Evolutionary conservation across 2,329 filamentous ascomycete species (phyloP), one percentile per base, ranked within the genome.

Genomic region (Beauveria australis): DNA sequence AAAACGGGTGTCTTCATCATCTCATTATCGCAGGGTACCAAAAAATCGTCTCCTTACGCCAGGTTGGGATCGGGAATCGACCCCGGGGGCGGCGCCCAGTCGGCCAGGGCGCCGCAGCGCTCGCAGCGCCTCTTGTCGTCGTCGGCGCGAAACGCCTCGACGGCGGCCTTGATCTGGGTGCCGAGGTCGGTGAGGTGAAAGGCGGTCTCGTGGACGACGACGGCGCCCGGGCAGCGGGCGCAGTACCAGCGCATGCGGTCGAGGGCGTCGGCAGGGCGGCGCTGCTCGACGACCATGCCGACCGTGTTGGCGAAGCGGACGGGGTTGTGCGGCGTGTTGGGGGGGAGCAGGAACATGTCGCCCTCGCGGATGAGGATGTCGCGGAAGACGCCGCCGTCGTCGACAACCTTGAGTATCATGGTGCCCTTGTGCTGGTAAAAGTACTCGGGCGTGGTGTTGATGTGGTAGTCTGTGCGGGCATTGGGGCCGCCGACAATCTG

Each of bases 301-400:
- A 97, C 91, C 0, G 93, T 97, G 75, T 96, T 80, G 69, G 89
- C 89, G 75, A 97, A 97, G 62, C 93, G 86, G 40, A 97, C 91
- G 0, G 94, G 93, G 74, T 96, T 97, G 76, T 97, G 93, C 28
- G 93, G 93, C n/a, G 89, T 94, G 74, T 96, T 92, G n/a, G 87
- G 83, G 0, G 93, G 93, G 1, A 99, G 83, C 5, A 97, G 80
- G 74, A 96, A 97, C 83, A 97, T 89, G 67, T 94, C 92, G 65
- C 93, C 93, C 76, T 97, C 91, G 69, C 87, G 83, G 76, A 97
- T 96, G 70, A 92, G 81, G 65, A 97, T 85, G 75, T 97, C 93
- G 66, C 86, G 83, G 76, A 96, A 96, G 53, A 77, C 63, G 72
- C 80, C 73, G 72, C 80, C 73, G 61, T 80, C 74, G 64, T 97